Base-by-base conservation (phyloP, 257 asterid genomes). In the Solanum piurae region DNA sequence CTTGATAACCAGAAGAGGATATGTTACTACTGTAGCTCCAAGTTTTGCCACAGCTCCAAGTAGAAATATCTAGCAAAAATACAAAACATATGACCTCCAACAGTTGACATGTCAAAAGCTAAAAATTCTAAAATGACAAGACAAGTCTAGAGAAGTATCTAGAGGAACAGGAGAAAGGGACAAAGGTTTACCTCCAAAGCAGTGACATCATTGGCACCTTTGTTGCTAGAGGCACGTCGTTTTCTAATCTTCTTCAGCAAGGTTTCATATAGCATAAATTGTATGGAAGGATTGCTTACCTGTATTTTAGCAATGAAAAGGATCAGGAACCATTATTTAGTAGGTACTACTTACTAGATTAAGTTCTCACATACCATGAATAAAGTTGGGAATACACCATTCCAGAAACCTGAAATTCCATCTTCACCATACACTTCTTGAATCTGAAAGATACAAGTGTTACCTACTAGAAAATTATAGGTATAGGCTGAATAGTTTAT, bases 21-120 rank as follows among this genome's bases (percentile, higher is more conserved):
- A 97, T 71, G 99, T 97, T 36, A 93, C 92, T 58, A 97, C 94
- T n/a, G 99, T 97, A 58, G 99, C 99, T 87, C 99, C 99, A 88
- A 97, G 98, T 94, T 97, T 97, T 83, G 99, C 99, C 92, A 96
- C 84, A 84, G 99, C 99, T 91, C 99, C 99, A 49, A 97, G 96
- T 91, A 97, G 89, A 90, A 97, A 97, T 91, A 96, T 92, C 99
- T 97, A 87, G 68, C 87, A 86, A 73, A 58, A 36, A 44, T 60
- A 71, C 29, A 62, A n/a, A 71, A 20, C 84, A 23, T 16, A 52
- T 73, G 73, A 86, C 74, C 29, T 82, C 21, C 44, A 46, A 18
- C 4, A 82, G 31, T 9, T 82, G 69, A 31, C 69, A 46, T 9
- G 20, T 16, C 23, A 52, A 20, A 52, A 20, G 44, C 3, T 69